phyloP scores from a whole-genome alignment of 805 yeast genomes.

The Candida tammaniensis region DNA sequence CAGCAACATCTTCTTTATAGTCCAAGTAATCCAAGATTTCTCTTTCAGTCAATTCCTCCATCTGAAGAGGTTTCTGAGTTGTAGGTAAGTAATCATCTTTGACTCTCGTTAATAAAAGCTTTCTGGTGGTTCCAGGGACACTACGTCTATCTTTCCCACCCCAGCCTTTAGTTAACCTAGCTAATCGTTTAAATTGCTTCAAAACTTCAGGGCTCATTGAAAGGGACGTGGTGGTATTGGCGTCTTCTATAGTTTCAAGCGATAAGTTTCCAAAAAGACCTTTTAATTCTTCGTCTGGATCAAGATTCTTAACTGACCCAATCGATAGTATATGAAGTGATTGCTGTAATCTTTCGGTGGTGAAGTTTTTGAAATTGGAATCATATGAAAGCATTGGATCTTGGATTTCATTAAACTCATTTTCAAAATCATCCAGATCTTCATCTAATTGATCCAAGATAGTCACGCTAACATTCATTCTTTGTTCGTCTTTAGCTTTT shows the following conservation, averaged over 20 bases:
- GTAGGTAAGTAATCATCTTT: conserved; percentile 83
- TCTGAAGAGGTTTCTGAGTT: conserved; percentile 52
- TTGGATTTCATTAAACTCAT: conserved; percentile 20
- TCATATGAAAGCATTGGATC: conserved; percentile 37
- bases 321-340: conserved; percentile 43
- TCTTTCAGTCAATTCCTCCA: conserved; percentile 50
- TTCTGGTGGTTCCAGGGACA: conserved; percentile 73
- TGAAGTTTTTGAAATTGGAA: conserved; percentile 45
- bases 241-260: conserved; percentile 66
- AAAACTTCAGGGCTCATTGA: conserved; percentile 67
- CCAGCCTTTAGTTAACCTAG: conserved; percentile 73
- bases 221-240: conserved; percentile 69
- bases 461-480: no score
- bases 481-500: conserved; percentile 21
- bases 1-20: conserved; percentile 33
- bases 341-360: conserved; percentile 41
- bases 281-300: conserved; percentile 74
- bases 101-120: conserved; percentile 65
- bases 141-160: conserved; percentile 73
- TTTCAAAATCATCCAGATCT: conserved; percentile 19
- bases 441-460: no score
- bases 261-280: conserved; percentile 71
- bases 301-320: conserved; percentile 50
- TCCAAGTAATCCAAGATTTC: conserved; percentile 35
- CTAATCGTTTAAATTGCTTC: conserved; percentile 57